These are phyloP conservation scores for Penicillium bialowiezense DNA, from an alignment of 495 filamentous ascomycete species.

Conservation along the genomic window DNA sequence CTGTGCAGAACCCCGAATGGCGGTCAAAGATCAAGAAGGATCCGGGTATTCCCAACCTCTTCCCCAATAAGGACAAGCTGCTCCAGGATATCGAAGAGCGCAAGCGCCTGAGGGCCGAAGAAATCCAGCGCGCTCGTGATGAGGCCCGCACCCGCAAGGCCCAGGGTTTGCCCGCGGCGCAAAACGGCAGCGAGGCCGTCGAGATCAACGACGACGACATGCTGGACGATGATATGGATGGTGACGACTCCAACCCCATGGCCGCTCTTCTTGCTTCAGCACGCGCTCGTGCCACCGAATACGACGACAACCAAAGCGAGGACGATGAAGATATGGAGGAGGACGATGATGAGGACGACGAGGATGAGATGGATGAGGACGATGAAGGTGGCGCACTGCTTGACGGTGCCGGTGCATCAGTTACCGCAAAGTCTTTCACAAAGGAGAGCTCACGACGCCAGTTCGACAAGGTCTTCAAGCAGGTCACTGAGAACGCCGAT, in stretches of 20 bases:
- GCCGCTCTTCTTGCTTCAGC: constrained; percentile 91
- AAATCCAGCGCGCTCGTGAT: constrained; percentile 65
- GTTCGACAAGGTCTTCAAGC: constrained; percentile 95
- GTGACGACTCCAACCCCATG: constrained; percentile 78
- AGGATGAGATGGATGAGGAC: constrained; percentile 46
- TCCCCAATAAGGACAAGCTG: constrained; percentile 95
- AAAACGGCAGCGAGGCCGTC: constrained; percentile 32
- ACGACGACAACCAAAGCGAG: constrained; percentile 60
- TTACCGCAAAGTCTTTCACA: constrained; percentile 25
- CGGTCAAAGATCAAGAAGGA: constrained; percentile 91
- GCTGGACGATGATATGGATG: constrained; percentile 52
- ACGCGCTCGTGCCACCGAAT: constrained; percentile 77
- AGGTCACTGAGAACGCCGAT: constrained; percentile 84
- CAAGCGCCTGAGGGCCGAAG: constrained; percentile 75
- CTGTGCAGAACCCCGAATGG: constrained; percentile 82
- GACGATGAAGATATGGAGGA: constrained; percentile 60
- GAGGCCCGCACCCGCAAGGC: constrained; percentile 62
- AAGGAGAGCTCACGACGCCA: constrained; percentile 78
- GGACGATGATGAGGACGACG: constrained; percentile 48
- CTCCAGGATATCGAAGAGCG: constrained; percentile 91
- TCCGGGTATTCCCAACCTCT: constrained; percentile 93
- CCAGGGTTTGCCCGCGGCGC: constrained; percentile 36
- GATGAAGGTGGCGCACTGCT: constrained; percentile 35
- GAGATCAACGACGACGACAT: constrained; percentile 50
- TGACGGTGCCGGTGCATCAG: constrained; percentile 27